These are phyloP conservation scores for Evansstolkia leycettana DNA, from an alignment of 495 filamentous ascomycete species.

Conservation along the genomic window DNA sequence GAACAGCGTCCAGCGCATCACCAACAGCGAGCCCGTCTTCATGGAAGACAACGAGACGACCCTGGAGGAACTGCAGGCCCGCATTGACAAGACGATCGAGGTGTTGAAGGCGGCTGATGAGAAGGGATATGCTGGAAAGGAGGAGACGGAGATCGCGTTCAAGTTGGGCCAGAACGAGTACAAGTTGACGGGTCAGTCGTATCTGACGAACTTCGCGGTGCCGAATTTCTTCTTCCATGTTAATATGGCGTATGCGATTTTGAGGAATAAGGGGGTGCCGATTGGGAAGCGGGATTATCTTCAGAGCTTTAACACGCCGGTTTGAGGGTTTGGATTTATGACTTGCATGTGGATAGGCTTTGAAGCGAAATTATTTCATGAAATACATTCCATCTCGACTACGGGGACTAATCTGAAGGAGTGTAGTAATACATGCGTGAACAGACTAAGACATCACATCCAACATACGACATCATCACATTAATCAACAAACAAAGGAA, in stretches of 20 bases:
- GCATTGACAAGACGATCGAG: slow-evolving; percentile 26
- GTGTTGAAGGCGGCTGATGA: slow-evolving; percentile 21
- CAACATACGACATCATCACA: neutral
- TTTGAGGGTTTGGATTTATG: too few species aligned
- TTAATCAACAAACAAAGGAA: neutral
- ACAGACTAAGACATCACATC: too few species aligned
- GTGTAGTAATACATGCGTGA: too few species aligned
- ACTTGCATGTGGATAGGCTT: too few species aligned
- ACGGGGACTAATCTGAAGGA: too few species aligned
- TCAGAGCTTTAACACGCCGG: too few species aligned
- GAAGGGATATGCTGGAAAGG: slow-evolving; percentile 22
- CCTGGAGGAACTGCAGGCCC: slow-evolving; percentile 25
- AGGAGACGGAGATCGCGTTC: slow-evolving; percentile 17
- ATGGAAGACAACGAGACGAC: slow-evolving; percentile 24
- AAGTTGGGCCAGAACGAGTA: slow-evolving; percentile 9
- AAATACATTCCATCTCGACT: too few species aligned
- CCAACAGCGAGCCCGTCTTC: slow-evolving; percentile 9
- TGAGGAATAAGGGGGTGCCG: slow-evolving; percentile 42
- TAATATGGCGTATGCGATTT: slow-evolving; percentile 39
- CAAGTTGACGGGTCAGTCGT: slow-evolving; percentile 11
- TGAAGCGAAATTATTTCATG: too few species aligned
- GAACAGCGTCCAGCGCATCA: slow-evolving; percentile 15
- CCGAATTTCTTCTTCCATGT: slow-evolving; percentile 52
- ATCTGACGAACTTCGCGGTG: slow-evolving; percentile 24
- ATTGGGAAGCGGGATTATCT: slow-evolving; percentile 45